Evolutionary conservation across 2,329 filamentous ascomycete species (phyloP).

Genomic region (Helotiales sp.): DNA sequence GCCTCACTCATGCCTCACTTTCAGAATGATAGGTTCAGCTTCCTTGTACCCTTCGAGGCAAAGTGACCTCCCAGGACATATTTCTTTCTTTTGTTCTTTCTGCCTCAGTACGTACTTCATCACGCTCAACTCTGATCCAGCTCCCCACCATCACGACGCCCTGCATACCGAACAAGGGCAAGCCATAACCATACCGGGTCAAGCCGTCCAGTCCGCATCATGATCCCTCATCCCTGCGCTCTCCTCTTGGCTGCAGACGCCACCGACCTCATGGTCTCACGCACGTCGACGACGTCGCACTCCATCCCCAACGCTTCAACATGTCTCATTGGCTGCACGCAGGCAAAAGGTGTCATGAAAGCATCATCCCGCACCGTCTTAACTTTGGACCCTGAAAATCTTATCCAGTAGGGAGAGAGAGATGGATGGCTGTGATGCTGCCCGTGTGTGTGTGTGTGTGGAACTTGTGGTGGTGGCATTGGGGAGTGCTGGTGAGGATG

Average conservation of each 20-base stretch:
- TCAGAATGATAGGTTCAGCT: constrained; percentile 1
- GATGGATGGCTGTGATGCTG: not conserved
- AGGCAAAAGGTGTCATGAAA: not conserved
- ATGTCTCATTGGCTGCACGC: not conserved
- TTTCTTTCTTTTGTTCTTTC: no score
- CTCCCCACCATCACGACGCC: not conserved
- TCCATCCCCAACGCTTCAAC: not conserved
- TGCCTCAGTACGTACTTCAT: not conserved
- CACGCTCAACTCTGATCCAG: no score
- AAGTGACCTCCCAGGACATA: no score
- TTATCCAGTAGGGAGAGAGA: not conserved
- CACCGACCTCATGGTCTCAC: constrained; percentile 12
- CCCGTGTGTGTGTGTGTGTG: no score
- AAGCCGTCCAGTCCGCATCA: not conserved
- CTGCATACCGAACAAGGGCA: no score
- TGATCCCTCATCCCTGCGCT: not conserved
- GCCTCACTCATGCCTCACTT: not conserved
- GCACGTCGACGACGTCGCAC: constrained; percentile 4
- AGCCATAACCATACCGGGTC: not conserved
- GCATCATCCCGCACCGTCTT: not conserved
- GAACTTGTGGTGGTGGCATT: not conserved
- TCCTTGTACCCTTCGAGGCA: no score
- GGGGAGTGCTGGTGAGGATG: no score
- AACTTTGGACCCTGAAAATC: constrained; percentile 1
- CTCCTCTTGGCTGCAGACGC: constrained; percentile 10